Evolutionary conservation across 2,329 filamentous ascomycete species (phyloP).

Genomic region (Talaromyces sp.): DNA sequence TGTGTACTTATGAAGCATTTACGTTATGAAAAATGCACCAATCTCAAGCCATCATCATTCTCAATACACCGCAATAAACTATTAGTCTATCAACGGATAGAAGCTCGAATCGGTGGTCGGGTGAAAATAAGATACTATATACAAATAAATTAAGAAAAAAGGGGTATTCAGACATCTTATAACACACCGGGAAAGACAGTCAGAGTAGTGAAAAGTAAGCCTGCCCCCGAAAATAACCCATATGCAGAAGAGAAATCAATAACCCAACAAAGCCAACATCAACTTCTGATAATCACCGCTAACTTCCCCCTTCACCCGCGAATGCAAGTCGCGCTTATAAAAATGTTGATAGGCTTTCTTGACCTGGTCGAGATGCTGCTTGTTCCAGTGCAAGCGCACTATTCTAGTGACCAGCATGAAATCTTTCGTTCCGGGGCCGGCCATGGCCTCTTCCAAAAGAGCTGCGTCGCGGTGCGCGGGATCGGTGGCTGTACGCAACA

Average conservation of each 20-base stretch:
- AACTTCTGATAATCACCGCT: conserved; percentile 77
- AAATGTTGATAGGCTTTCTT: conserved; percentile 72
- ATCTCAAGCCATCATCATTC: not conserved
- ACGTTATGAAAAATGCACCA: not conserved
- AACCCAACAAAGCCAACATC: conserved; percentile 64
- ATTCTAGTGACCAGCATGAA: conserved; percentile 72
- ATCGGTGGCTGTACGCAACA: conserved; percentile 73
- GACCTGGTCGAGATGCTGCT: conserved; percentile 68
- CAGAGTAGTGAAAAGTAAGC: not conserved
- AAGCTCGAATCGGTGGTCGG: not conserved
- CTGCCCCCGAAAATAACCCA: not conserved
- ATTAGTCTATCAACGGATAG: not conserved
- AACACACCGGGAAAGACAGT: not conserved
- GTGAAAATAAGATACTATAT: not conserved
- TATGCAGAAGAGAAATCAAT: conserved; percentile 11
- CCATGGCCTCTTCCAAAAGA: conserved; percentile 83
- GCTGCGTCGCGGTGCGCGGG: conserved; percentile 79
- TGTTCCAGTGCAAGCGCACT: conserved; percentile 80
- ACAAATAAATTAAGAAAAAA: not conserved
- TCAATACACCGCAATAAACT: not conserved
- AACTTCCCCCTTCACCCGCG: conserved; percentile 75
- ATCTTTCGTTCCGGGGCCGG: conserved; percentile 83
- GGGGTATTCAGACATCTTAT: not conserved
- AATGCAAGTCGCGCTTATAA: conserved; percentile 65
- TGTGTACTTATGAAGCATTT: too few species aligned